Conservation (phyloP, 352 stramenopile genomes). For the Phytophthora vignae region DNA sequence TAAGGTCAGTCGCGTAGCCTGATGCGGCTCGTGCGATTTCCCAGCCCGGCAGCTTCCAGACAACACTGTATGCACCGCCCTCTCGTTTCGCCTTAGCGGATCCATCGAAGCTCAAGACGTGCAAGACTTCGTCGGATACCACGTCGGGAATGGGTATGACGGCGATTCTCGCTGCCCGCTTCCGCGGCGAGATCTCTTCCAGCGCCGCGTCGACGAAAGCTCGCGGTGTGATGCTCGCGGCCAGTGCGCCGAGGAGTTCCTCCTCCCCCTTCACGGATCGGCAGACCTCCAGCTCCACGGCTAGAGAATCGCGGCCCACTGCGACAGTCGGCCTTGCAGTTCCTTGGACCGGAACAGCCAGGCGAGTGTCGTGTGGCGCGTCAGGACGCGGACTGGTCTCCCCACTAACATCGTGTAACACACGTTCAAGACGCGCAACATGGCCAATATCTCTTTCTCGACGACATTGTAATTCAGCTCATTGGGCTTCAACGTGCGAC, state of each 20-base stretch:
- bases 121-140: not conserved
- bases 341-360: not conserved
- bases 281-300: conserved; percentile 7
- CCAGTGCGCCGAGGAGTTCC: not conserved
- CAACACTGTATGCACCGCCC: not conserved
- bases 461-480: too few species aligned
- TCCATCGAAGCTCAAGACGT: conserved; percentile 24
- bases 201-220: conserved; percentile 1
- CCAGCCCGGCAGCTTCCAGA: conserved; percentile 24
- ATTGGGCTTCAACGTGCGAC: too few species aligned
- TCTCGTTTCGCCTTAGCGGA: conserved; percentile 11
- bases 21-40: not conserved
- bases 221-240: conserved; percentile 10
- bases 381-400: too few species aligned
- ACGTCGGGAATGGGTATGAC: not conserved
- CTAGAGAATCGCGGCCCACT: too few species aligned
- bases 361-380: too few species aligned
- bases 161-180: not conserved
- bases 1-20: not conserved
- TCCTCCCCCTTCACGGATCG: conserved; percentile 5
- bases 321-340: not conserved
- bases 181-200: not conserved
- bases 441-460: too few species aligned
- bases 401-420: too few species aligned
- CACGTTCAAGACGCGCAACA: too few species aligned